Evolutionary conservation across 2,329 filamentous ascomycete species (phyloP).

Genomic region (Trichoderma semiorbis): DNA sequence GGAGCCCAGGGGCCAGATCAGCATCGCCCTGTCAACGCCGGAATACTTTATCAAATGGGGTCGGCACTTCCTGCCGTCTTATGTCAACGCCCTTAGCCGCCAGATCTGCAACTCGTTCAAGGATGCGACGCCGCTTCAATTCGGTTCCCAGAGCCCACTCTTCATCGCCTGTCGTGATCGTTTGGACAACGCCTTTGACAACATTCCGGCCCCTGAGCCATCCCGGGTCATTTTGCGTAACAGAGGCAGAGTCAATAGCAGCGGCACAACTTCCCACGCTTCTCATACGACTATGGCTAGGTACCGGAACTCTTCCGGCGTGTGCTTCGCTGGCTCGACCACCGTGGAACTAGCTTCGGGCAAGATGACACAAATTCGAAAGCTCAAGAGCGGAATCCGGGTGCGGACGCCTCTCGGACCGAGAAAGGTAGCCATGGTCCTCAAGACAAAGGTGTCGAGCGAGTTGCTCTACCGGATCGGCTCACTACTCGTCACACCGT

Average conservation of each 20-base stretch:
- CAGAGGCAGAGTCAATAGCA: background rate
- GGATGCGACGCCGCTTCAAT: constrained; percentile 55
- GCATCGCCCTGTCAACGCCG: constrained; percentile 40
- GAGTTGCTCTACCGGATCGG: constrained; percentile 45
- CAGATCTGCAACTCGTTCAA: constrained; percentile 62
- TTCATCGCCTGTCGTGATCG: constrained; percentile 49
- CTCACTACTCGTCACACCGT: constrained; percentile 52
- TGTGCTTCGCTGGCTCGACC: constrained; percentile 53
- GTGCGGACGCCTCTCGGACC: constrained; percentile 51
- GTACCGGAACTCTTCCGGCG: constrained; percentile 41
- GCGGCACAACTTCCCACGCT: background rate
- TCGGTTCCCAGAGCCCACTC: constrained; percentile 48
- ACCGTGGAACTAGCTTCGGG: constrained; percentile 44
- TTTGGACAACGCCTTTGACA: constrained; percentile 49
- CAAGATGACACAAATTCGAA: constrained; percentile 37
- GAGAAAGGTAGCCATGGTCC: constrained; percentile 47
- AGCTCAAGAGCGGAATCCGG: constrained; percentile 43
- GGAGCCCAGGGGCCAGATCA: constrained; percentile 47
- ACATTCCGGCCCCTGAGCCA: constrained; percentile 42
- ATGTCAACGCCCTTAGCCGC: constrained; percentile 53
- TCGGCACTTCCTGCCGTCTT: constrained; percentile 53
- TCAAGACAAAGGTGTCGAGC: constrained; percentile 45
- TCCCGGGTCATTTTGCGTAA: constrained; percentile 23
- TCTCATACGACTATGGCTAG: constrained; percentile 35
- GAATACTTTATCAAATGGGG: constrained; percentile 52